Conservation (phyloP, 1,284 basidiomycete genomes). For the Leccinum fuscescens region DNA sequence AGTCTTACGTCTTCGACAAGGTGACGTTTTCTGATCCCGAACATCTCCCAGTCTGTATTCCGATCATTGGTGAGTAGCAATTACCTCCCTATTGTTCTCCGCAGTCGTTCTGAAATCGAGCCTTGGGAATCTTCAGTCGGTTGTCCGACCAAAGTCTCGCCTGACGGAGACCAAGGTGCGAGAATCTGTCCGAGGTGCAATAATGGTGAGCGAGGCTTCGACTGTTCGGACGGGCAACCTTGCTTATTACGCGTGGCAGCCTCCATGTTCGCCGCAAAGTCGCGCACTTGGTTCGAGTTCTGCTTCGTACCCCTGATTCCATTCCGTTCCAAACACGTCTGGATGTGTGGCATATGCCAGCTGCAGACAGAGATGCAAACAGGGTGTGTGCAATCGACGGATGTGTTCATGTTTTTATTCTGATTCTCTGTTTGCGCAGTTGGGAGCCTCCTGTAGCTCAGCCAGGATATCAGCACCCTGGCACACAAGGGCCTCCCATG, state of each 20-base stretch:
- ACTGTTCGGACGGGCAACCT: not conserved
- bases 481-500: slow-evolving; percentile 14
- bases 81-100: not conserved
- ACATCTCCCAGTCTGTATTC: slow-evolving; percentile 43
- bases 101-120: slow-evolving; percentile 14
- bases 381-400: slow-evolving; percentile 31
- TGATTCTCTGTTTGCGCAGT: slow-evolving; percentile 25
- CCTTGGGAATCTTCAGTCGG: slow-evolving; percentile 39
- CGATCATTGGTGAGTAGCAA: slow-evolving; percentile 43
- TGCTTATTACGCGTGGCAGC: slow-evolving; percentile 26
- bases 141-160: slow-evolving; percentile 45
- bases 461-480: slow-evolving; percentile 34
- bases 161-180: slow-evolving; percentile 40
- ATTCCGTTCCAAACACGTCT: slow-evolving; percentile 44
- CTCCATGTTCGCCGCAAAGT: slow-evolving; percentile 46
- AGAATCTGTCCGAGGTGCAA: slow-evolving; percentile 51
- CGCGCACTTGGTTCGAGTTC: slow-evolving; percentile 52
- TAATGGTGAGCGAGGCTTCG: slow-evolving; percentile 38
- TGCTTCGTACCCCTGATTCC: slow-evolving; percentile 53
- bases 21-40: not conserved
- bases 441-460: slow-evolving; percentile 43
- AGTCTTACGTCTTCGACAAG: slow-evolving; percentile 12
- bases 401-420: not conserved
- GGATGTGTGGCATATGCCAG: slow-evolving; percentile 53
- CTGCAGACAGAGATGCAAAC: slow-evolving; percentile 45